phyloP scores from a whole-genome alignment of 2,329 filamentous ascomycete genomes.

The Macroventuria anomochaeta region DNA sequence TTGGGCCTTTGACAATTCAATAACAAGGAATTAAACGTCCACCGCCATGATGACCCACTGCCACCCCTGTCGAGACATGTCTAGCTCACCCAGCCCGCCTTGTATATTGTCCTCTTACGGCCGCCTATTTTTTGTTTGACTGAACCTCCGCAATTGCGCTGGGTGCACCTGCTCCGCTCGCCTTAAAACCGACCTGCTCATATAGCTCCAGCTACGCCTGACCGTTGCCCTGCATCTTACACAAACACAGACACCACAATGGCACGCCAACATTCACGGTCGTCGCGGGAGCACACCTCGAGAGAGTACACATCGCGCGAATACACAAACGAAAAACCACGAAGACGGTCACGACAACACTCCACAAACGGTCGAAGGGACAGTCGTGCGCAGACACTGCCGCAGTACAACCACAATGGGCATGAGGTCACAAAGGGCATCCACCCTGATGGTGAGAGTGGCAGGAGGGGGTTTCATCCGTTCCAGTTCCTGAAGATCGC shows the following conservation, averaged over 20 bases:
- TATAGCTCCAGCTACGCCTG: neutral
- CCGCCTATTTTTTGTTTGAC: slow-evolving; percentile 1
- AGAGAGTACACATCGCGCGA: slow-evolving; percentile 25
- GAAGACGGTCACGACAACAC: slow-evolving; percentile 22
- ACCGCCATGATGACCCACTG: slow-evolving; percentile 27
- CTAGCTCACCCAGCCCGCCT: slow-evolving; percentile 11
- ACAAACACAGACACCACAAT: slow-evolving; percentile 16
- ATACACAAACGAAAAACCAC: slow-evolving; percentile 34
- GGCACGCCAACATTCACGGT: slow-evolving; percentile 25
- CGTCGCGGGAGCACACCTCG: slow-evolving; percentile 23
- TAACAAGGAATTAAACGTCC: slow-evolving; percentile 30
- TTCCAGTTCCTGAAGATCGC: slow-evolving; percentile 68
- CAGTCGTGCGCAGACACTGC: slow-evolving; percentile 30
- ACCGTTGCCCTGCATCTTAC: neutral
- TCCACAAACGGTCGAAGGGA: slow-evolving; percentile 13
- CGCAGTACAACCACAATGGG: slow-evolving; percentile 54
- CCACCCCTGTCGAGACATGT: slow-evolving; percentile 10
- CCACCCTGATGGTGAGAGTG: slow-evolving; percentile 68
- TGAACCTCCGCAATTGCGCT: slow-evolving; percentile 16
- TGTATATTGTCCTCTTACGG: slow-evolving; percentile 11
- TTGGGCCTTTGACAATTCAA: slow-evolving; percentile 16
- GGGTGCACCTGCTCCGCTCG: slow-evolving; percentile 18
- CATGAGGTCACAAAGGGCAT: slow-evolving; percentile 53
- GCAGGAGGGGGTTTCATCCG: slow-evolving; percentile 69
- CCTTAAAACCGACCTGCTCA: slow-evolving; percentile 20